A percentile compares a stretch with the other conserved stretches of the same genome.
Evolutionary conservation across 2,329 filamentous ascomycete species (phyloP).

Genomic region (Penicillium corylophilum): DNA sequence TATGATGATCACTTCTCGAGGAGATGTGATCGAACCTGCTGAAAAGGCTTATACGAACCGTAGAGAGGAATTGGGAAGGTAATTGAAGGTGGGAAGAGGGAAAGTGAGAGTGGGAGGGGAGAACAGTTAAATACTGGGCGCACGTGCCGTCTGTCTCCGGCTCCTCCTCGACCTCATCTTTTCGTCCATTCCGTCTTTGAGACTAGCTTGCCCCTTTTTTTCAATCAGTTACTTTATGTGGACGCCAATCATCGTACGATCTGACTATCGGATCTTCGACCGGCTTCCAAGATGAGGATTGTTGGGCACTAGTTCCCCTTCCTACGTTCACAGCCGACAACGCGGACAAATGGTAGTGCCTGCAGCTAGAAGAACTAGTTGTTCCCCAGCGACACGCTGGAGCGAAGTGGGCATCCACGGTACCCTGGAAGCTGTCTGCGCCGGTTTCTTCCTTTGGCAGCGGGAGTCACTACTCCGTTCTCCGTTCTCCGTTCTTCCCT

Average conservation of each 20-base stretch:
- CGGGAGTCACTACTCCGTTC: neutral
- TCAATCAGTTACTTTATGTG: neutral
- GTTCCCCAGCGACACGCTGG: neutral
- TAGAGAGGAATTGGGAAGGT: slow-evolving; percentile 19
- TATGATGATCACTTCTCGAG: slow-evolving; percentile 57
- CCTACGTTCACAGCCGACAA: neutral
- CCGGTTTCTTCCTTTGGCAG: neutral
- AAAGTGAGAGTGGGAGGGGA: neutral
- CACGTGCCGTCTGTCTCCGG: slow-evolving; percentile 12
- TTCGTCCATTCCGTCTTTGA: too few species aligned
- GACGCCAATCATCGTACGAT: neutral
- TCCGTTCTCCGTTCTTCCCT: neutral
- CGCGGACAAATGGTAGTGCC: slow-evolving; percentile 3
- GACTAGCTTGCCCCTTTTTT: neutral
- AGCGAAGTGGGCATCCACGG: neutral
- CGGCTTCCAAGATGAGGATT: neutral
- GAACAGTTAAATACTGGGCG: slow-evolving; percentile 4
- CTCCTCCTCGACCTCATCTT: neutral
- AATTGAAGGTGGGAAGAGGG: slow-evolving; percentile 4
- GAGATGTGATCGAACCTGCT: slow-evolving; percentile 54
- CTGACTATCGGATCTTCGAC: neutral
- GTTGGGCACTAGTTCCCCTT: slow-evolving; percentile 11
- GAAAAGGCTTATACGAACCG: slow-evolving; percentile 28
- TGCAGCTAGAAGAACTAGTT: neutral
- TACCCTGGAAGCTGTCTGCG: neutral